Conservation (phyloP, 2,329 filamentous ascomycete genomes). For the Didymella glomerata region DNA sequence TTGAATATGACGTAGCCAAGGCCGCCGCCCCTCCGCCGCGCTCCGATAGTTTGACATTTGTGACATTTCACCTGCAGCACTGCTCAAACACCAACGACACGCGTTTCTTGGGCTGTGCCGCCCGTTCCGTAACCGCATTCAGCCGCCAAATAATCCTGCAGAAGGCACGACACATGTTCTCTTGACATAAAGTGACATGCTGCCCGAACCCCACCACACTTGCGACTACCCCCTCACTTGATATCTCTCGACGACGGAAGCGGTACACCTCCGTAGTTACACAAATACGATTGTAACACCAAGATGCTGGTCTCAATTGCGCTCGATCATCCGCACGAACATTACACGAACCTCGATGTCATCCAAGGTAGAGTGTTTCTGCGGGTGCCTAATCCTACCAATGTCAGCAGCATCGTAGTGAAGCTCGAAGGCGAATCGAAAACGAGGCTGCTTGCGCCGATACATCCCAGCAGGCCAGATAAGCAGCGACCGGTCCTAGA, state of each 20-base stretch:
- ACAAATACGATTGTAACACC: conserved; percentile 13
- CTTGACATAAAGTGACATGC: conserved; percentile 32
- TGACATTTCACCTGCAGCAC: conserved; percentile 29
- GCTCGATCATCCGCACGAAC: conserved; percentile 71
- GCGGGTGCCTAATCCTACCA: conserved; percentile 54
- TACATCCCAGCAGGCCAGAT: conserved; percentile 52
- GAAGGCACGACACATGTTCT: conserved; percentile 9
- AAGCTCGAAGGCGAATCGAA: conserved; percentile 84
- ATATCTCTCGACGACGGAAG: conserved; percentile 17
- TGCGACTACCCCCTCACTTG: conserved; percentile 29
- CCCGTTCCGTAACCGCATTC: conserved; percentile 17
- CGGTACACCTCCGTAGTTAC: conserved; percentile 6
- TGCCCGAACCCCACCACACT: conserved; percentile 26
- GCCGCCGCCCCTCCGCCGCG: conserved; percentile 24
- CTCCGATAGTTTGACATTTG: conserved; percentile 33
- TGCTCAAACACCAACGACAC: conserved; percentile 38
- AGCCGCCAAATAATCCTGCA: conserved; percentile 15
- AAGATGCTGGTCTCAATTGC: conserved; percentile 66
- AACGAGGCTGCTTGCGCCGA: conserved; percentile 68
- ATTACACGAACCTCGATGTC: conserved; percentile 82
- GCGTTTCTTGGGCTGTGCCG: conserved; percentile 45
- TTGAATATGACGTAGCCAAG: conserved; percentile 17
- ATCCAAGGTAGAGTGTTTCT: conserved; percentile 67
- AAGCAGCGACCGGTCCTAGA: conserved; percentile 59
- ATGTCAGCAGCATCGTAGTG: conserved; percentile 69